Conservation (phyloP, 768 basidiomycete species). For the Tricholomella constricta region DNA sequence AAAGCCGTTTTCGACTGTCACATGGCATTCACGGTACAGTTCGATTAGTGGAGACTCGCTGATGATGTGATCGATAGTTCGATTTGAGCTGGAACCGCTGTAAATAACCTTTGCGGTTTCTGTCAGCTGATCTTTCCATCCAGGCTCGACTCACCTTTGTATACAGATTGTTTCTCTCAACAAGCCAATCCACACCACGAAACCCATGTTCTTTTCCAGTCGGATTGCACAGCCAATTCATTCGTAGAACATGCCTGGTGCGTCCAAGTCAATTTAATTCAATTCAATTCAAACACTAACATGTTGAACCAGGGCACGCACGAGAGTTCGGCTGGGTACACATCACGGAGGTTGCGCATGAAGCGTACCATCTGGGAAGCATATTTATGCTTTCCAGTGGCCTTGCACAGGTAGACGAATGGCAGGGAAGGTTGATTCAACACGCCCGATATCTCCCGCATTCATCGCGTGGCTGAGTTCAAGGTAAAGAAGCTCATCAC, state of each 20-base stretch:
- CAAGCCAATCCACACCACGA: constrained; percentile 28
- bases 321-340: constrained; percentile 18
- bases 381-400: constrained; percentile 32
- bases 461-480: constrained; percentile 31
- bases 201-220: constrained; percentile 12
- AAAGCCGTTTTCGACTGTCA: constrained; percentile 24
- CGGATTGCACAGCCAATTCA: constrained; percentile 14
- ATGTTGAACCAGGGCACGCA: constrained; percentile 1
- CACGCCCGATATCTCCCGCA: constrained; percentile 32
- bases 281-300: too few relatives aligned
- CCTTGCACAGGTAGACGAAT: constrained; percentile 33
- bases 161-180: constrained; percentile 37
- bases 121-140: neutral
- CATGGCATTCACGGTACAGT: constrained; percentile 21
- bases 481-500: neutral
- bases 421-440: constrained; percentile 25
- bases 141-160: constrained; percentile 6
- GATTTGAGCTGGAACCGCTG: constrained; percentile 13
- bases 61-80: constrained; percentile 12
- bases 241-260: neutral
- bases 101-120: neutral
- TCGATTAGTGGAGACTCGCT: constrained; percentile 26
- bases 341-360: constrained; percentile 7
- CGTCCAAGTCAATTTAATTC: too few relatives aligned
- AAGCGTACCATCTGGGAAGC: constrained; percentile 14